Percentiles rank a stretch among this genome's conserved stretches.
phyloP scores from a whole-genome alignment of 75 land plant species.

The Sequoiadendron giganteum region DNA sequence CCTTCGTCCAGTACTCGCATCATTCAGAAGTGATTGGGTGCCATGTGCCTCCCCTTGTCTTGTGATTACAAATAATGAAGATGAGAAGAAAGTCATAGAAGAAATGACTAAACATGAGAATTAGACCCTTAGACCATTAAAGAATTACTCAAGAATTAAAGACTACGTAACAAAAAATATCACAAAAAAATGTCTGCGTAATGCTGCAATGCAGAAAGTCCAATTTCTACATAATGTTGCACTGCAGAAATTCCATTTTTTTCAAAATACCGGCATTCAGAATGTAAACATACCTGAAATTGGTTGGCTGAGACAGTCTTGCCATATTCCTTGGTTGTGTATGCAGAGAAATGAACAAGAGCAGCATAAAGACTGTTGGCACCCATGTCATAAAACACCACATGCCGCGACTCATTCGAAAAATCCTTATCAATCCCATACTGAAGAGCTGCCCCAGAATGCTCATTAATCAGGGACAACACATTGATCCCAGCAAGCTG shows the following conservation, averaged over 20 bases:
- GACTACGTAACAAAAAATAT: not conserved
- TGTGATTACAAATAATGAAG: too few species aligned
- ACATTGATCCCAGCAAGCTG: conserved; percentile 87
- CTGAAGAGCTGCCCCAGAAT: conserved; percentile 93
- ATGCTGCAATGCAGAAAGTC: not conserved
- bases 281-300: conserved; percentile 61
- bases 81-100: not conserved
- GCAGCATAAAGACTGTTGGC: conserved; percentile 85
- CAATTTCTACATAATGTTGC: not conserved
- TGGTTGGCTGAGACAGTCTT: conserved; percentile 79
- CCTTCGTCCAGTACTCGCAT: not conserved
- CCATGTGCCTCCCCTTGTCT: not conserved
- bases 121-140: not conserved
- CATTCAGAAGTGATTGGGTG: not conserved
- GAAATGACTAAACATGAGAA: not conserved
- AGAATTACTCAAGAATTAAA: not conserved
- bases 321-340: conserved; percentile 75
- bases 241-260: not conserved
- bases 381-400: conserved; percentile 96
- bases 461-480: conserved; percentile 78
- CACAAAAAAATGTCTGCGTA: not conserved
- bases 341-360: conserved; percentile 78
- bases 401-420: conserved; percentile 69
- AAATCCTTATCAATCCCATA: conserved; percentile 98
- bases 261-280: not conserved